phyloP scores from a whole-genome alignment of 2,329 filamentous ascomycete genomes.

The Akanthomyces lecanii region DNA sequence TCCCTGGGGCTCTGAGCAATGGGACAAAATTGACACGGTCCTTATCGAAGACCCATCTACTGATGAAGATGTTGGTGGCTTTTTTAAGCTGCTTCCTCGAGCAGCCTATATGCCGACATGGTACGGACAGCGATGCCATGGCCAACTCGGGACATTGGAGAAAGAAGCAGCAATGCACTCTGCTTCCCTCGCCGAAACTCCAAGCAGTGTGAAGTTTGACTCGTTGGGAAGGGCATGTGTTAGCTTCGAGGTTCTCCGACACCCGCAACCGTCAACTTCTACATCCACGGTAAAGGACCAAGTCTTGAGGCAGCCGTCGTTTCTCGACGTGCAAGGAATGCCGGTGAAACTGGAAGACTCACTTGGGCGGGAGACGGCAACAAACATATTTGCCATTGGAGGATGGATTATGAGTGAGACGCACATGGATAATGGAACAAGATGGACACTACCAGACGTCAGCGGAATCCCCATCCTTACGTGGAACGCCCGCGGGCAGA shows the following conservation, averaged over 20 bases:
- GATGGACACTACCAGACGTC: constrained; percentile 8
- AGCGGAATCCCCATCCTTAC: constrained; percentile 3
- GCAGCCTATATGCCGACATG: constrained; percentile 20
- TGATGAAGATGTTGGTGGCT: constrained; percentile 10
- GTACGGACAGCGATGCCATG: constrained; percentile 16
- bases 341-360: background rate
- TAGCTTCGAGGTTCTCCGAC: constrained; percentile 8
- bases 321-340: constrained; percentile 13
- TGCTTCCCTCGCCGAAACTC: constrained; percentile 4
- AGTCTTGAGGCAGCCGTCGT: constrained; percentile 9
- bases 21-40: constrained; percentile 15
- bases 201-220: constrained; percentile 6
- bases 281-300: background rate
- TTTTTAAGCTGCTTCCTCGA: constrained; percentile 10
- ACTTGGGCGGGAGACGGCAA: background rate
- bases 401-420: constrained; percentile 10
- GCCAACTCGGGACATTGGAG: constrained; percentile 1
- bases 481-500: constrained; percentile 10
- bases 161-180: constrained; percentile 10
- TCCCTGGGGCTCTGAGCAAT: constrained; percentile 14
- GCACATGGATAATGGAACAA: constrained; percentile 12
- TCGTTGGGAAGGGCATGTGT: constrained; percentile 4
- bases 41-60: constrained; percentile 6
- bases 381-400: constrained; percentile 1
- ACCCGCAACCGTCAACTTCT: background rate